These are phyloP conservation scores for Vigna nakashimae DNA, from an alignment of 306 rosid genomes.

Conservation along the genomic window DNA sequence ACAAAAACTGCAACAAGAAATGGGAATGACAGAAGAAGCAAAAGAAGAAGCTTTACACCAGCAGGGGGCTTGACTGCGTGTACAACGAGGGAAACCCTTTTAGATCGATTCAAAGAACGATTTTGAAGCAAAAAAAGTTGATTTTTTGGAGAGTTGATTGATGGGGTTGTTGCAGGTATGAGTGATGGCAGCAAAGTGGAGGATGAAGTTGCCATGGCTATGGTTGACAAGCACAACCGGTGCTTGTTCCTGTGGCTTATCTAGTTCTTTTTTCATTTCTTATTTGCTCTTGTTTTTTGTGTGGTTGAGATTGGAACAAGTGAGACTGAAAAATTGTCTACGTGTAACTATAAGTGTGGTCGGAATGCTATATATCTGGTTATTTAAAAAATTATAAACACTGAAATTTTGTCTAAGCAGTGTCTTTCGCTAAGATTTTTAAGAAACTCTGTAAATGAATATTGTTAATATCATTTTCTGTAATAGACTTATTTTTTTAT, in stretches of 20 bases:
- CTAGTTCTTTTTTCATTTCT: neutral
- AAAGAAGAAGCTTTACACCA: conserved; percentile 57
- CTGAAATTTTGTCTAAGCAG: too few species aligned
- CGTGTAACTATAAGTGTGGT: conserved; percentile 35
- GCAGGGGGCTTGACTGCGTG: conserved; percentile 79
- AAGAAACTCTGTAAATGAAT: too few species aligned
- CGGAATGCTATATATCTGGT: neutral
- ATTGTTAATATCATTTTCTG: too few species aligned
- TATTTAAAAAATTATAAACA: too few species aligned
- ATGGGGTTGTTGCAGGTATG: conserved; percentile 45
- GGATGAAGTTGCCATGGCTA: conserved; percentile 70
- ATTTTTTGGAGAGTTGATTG: conserved; percentile 37
- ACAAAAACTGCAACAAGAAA: neutral
- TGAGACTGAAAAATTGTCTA: neutral
- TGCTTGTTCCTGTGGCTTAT: conserved; percentile 38
- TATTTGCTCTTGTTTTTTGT: neutral
- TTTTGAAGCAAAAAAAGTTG: conserved; percentile 40
- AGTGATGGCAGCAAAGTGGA: conserved; percentile 53
- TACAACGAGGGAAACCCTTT: conserved; percentile 52
- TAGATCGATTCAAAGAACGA: conserved; percentile 27
- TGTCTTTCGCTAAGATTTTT: too few species aligned
- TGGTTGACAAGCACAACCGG: neutral
- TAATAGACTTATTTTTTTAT: too few species aligned
- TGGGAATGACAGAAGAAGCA: neutral
- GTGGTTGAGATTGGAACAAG: conserved; percentile 41